Conservation (phyloP, 805 yeast species). For the Barnettozyma wickerhamii region DNA sequence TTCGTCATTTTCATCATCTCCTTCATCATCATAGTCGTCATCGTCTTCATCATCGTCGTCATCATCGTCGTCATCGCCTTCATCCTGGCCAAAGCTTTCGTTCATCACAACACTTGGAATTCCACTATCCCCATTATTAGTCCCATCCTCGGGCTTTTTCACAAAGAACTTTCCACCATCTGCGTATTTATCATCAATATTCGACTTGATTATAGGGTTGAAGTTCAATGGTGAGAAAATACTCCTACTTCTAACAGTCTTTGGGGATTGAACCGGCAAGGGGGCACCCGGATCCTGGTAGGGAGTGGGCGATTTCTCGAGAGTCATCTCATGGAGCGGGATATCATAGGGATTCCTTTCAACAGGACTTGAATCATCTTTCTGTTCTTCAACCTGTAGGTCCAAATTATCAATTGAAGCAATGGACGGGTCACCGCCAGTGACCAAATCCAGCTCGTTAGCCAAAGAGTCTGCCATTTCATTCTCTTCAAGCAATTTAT, state of each 20-base stretch:
- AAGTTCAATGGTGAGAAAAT: conserved; percentile 80
- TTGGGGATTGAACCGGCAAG: conserved; percentile 52
- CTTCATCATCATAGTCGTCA: conserved; percentile 21
- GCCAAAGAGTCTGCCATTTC: conserved; percentile 34
- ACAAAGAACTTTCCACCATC: conserved; percentile 89
- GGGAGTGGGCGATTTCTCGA: conserved; percentile 45
- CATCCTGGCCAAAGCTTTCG: conserved; percentile 18
- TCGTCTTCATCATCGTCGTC: conserved; percentile 25
- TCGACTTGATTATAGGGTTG: conserved; percentile 71
- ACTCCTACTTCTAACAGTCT: conserved; percentile 42
- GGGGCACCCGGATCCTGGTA: conserved; percentile 87
- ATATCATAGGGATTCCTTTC: conserved; percentile 37
- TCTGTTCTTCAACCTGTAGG: too few relatives aligned
- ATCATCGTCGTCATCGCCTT: conserved; percentile 23
- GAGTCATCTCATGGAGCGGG: conserved; percentile 55
- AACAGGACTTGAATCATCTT: background rate
- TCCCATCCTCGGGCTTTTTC: conserved; percentile 12
- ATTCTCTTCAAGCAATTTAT: conserved; percentile 28
- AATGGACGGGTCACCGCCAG: conserved; percentile 5
- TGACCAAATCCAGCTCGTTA: conserved; percentile 23
- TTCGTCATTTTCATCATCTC: conserved; percentile 12
- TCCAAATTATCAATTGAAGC: too few relatives aligned
- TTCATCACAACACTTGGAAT: conserved; percentile 12
- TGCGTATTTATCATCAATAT: conserved; percentile 81
- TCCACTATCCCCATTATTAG: conserved; percentile 20